phyloP scores from a whole-genome alignment of 768 basidiomycete genomes.

The Amylocystis lapponica region DNA sequence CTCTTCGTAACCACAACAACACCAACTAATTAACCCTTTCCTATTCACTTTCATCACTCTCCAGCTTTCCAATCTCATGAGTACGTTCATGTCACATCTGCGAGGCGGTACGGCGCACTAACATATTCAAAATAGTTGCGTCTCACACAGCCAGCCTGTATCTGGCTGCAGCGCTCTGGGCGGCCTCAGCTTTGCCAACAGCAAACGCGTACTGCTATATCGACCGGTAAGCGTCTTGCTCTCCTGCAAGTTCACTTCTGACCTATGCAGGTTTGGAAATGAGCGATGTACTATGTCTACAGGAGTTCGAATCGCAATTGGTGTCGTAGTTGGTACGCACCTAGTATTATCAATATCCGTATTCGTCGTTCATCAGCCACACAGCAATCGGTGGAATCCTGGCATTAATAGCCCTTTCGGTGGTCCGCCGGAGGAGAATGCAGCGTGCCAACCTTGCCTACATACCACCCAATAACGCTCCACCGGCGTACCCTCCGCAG shows the following conservation, averaged over 20 bases:
- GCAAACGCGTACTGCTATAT: conserved; percentile 5
- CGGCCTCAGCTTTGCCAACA: neutral
- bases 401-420: neutral
- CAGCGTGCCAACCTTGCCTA: conserved; percentile 9
- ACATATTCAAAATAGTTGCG: too few relatives aligned
- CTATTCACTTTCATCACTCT: too few relatives aligned
- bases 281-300: conserved; percentile 7
- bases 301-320: conserved; percentile 9
- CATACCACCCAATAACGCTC: neutral
- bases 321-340: conserved; percentile 3
- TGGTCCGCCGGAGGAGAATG: conserved; percentile 2
- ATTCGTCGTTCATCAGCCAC: too few relatives aligned
- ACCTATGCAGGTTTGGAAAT: conserved; percentile 4
- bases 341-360: neutral
- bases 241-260: too few relatives aligned
- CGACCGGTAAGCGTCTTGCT: conserved; percentile 4
- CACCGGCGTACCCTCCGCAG: neutral
- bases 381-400: conserved; percentile 1
- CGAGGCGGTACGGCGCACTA: too few relatives aligned
- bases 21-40: too few relatives aligned
- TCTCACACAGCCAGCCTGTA: too few relatives aligned
- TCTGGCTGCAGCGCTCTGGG: neutral
- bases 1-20: too few relatives aligned
- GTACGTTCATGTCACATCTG: too few relatives aligned
- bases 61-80: too few relatives aligned